Evolutionary conservation across 1,139 yeast species (phyloP).

Genomic region (Scheffersomyces titani): DNA sequence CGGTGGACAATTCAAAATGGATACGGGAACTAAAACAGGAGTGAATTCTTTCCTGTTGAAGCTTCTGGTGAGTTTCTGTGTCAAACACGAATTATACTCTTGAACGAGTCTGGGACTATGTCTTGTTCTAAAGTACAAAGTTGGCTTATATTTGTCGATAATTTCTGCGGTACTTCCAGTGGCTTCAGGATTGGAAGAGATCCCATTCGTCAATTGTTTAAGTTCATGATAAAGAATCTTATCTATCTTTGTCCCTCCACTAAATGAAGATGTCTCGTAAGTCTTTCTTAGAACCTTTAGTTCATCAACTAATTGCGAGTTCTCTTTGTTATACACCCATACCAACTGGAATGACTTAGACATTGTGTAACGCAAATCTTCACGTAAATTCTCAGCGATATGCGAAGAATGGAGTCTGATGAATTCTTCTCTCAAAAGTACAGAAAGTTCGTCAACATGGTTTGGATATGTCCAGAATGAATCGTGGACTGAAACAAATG

Average conservation of each 20-base stretch:
- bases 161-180: background rate
- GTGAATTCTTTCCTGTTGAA: conserved; percentile 9
- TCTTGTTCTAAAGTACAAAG: background rate
- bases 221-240: conserved; percentile 17
- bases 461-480: conserved; percentile 47
- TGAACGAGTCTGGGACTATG: background rate
- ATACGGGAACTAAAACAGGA: conserved; percentile 25
- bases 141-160: conserved; percentile 6
- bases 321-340: conserved; percentile 25
- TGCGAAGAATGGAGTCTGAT: conserved; percentile 33
- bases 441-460: conserved; percentile 28
- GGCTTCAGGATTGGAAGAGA: background rate
- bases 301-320: conserved; percentile 18
- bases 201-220: conserved; percentile 6
- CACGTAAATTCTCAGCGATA: conserved; percentile 24
- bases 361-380: conserved; percentile 28
- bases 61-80: background rate
- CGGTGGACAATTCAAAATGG: conserved; percentile 28
- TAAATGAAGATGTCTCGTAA: conserved; percentile 4
- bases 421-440: conserved; percentile 34
- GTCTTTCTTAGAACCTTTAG: conserved; percentile 14
- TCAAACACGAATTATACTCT: background rate
- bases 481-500: conserved; percentile 46
- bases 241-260: background rate
- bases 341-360: conserved; percentile 33